phyloP scores from a whole-genome alignment of 1,284 basidiomycete genomes.

The Tylopilus sp. region DNA sequence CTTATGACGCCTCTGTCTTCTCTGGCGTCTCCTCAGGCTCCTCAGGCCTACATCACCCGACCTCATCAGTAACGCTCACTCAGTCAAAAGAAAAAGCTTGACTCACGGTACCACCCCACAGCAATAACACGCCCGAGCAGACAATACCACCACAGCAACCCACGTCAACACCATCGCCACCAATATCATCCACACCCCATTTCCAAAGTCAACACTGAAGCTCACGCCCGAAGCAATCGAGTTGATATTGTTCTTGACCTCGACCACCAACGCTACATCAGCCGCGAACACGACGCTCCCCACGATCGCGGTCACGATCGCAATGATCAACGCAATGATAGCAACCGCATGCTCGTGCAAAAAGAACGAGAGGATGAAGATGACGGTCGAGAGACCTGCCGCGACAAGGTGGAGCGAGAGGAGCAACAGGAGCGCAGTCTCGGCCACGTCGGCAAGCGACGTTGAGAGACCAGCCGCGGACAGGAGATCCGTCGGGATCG shows the following conservation, averaged over 20 bases:
- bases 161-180: constrained; percentile 65
- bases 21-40: constrained; percentile 1
- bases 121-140: constrained; percentile 73
- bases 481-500: constrained; percentile 56
- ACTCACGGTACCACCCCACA: constrained; percentile 65
- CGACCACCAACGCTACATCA: constrained; percentile 69
- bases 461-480: constrained; percentile 56
- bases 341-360: constrained; percentile 64
- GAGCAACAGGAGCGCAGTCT: constrained; percentile 64
- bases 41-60: constrained; percentile 20
- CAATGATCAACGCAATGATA: constrained; percentile 68
- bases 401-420: constrained; percentile 75
- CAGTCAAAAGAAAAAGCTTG: too few species aligned
- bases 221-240: constrained; percentile 50
- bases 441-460: constrained; percentile 55
- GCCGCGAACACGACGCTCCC: constrained; percentile 65
- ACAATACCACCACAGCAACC: constrained; percentile 68
- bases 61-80: constrained; percentile 17
- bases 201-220: constrained; percentile 68
- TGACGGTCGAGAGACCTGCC: constrained; percentile 66
- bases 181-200: constrained; percentile 77
- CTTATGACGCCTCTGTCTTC: constrained; percentile 12
- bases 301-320: constrained; percentile 65
- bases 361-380: constrained; percentile 66
- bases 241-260: constrained; percentile 58